Evolutionary conservation across 2,329 filamentous ascomycete species (phyloP).

Genomic region (Madurella fahalii): DNA sequence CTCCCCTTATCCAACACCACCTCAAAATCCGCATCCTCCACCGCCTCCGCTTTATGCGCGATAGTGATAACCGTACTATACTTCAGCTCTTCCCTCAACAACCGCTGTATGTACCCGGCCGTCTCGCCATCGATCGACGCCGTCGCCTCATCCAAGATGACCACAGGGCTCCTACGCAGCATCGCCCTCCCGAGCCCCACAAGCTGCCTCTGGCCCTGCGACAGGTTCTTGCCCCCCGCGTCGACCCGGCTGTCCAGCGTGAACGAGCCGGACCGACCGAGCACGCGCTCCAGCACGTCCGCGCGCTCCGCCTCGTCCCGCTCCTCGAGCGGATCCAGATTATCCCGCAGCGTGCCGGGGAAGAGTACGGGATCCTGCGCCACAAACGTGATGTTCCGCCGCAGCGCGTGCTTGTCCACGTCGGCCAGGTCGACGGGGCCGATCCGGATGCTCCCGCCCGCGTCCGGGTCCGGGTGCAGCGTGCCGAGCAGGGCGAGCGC

Average conservation of each 20-base stretch:
- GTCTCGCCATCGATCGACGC: conserved; percentile 59
- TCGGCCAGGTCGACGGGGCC: conserved; percentile 49
- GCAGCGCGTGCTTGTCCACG: conserved; percentile 52
- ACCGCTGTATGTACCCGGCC: conserved; percentile 53
- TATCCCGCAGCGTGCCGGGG: conserved; percentile 55
- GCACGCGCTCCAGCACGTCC: conserved; percentile 54
- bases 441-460: conserved; percentile 48
- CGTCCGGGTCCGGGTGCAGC: conserved; percentile 42
- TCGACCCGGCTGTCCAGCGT: conserved; percentile 50
- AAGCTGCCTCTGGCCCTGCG: conserved; percentile 60
- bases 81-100: conserved; percentile 51
- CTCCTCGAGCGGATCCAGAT: conserved; percentile 65
- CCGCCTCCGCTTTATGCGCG: conserved; percentile 61
- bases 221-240: conserved; percentile 57
- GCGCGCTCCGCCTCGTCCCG: conserved; percentile 49
- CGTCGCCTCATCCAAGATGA: conserved; percentile 63
- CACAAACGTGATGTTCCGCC: conserved; percentile 58
- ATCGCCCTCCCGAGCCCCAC: conserved; percentile 58
- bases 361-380: conserved; percentile 62
- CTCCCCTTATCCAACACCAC: conserved; percentile 49
- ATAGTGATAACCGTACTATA: conserved; percentile 61
- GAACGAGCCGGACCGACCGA: conserved; percentile 41
- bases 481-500: conserved; percentile 57
- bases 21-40: conserved; percentile 54
- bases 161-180: conserved; percentile 55